Evolutionary conservation across 306 rosid species (phyloP).

Genomic region (Fragaria vesca): DNA sequence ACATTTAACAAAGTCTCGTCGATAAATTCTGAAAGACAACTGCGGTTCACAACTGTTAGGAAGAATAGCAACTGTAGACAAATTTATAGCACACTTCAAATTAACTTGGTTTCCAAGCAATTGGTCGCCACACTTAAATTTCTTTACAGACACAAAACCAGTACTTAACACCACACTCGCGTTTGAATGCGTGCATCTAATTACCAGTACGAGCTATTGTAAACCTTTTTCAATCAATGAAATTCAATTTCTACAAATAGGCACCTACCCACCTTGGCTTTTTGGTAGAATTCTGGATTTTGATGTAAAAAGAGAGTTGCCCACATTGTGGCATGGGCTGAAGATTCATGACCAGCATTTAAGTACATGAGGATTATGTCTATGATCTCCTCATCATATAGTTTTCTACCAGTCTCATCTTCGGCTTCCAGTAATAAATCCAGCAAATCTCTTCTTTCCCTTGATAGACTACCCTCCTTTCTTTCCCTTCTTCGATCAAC

Average conservation of each 20-base stretch:
- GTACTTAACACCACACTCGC: background rate
- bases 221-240: no score
- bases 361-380: slow-evolving; percentile 66
- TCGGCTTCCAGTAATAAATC: slow-evolving; percentile 57
- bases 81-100: background rate
- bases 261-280: slow-evolving; percentile 48
- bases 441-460: slow-evolving; percentile 49
- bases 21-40: background rate
- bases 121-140: background rate
- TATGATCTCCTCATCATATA: slow-evolving; percentile 62
- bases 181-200: background rate
- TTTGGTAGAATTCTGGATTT: slow-evolving; percentile 42
- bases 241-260: no score
- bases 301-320: slow-evolving; percentile 50
- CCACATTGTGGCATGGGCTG: slow-evolving; percentile 78
- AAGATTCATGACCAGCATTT: slow-evolving; percentile 84
- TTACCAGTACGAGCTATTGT: background rate
- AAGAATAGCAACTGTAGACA: background rate
- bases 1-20: background rate
- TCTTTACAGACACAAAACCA: background rate
- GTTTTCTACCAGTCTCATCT: slow-evolving; percentile 55
- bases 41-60: background rate
- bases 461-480: slow-evolving; percentile 3
- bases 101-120: background rate
- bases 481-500: slow-evolving; percentile 39